phyloP scores from a whole-genome alignment of 176 grass and related monocot genomes.

The Phoenix roebelenii region DNA sequence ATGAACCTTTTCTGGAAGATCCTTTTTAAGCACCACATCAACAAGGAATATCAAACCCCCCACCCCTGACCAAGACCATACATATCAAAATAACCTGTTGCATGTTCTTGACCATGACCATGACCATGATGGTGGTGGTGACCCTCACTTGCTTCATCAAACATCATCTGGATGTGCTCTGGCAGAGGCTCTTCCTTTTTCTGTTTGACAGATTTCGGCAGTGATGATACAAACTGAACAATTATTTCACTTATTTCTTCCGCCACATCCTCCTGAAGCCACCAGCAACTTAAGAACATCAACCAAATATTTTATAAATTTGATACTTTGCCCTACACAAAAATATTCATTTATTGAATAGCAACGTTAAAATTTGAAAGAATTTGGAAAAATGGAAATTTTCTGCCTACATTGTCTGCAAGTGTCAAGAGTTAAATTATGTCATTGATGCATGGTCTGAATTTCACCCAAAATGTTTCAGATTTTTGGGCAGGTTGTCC shows the following conservation, averaged over 20 bases:
- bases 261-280: conserved; percentile 36
- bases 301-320: too few relatives aligned
- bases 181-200: conserved; percentile 7
- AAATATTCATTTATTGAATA: not conserved
- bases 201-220: not conserved
- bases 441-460: too few relatives aligned
- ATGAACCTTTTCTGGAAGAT: too few relatives aligned
- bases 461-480: too few relatives aligned
- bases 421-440: too few relatives aligned
- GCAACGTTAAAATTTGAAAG: not conserved
- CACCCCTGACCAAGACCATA: conserved; percentile 12
- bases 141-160: conserved; percentile 12
- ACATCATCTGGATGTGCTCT: conserved; percentile 7
- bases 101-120: conserved; percentile 18
- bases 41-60: not conserved
- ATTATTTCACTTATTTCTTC: conserved; percentile 39
- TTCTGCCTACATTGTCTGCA: too few relatives aligned
- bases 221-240: conserved; percentile 35
- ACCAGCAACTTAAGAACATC: not conserved
- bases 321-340: not conserved
- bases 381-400: too few relatives aligned
- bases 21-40: too few relatives aligned
- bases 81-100: not conserved
- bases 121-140: not conserved
- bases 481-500: too few relatives aligned